Conservation (phyloP, 768 basidiomycete species). For the Gyrodon lividus region DNA sequence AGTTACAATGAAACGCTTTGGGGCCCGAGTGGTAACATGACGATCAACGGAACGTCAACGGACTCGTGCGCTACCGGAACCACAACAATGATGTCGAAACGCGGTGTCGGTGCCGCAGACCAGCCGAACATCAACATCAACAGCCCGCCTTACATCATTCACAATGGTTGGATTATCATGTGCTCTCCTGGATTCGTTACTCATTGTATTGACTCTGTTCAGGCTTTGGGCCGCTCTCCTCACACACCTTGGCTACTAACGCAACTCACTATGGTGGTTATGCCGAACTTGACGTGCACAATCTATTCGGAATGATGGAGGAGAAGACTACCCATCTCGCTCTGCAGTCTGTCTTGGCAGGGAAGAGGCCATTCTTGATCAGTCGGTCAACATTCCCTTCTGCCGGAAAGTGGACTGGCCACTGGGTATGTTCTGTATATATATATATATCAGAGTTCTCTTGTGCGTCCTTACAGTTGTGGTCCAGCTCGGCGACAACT, state of each 20-base stretch:
- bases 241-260: constrained; percentile 63
- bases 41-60: constrained; percentile 63
- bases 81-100: constrained; percentile 29
- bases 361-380: constrained; percentile 69
- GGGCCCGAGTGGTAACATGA: constrained; percentile 74
- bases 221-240: constrained; percentile 54
- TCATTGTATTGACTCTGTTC: background rate
- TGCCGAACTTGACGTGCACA: constrained; percentile 67
- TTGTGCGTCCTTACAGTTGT: too few relatives aligned
- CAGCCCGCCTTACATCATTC: constrained; percentile 64
- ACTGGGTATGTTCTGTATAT: constrained; percentile 48
- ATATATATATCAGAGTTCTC: background rate
- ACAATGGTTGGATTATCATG: constrained; percentile 51
- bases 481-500: constrained; percentile 70
- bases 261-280: constrained; percentile 65
- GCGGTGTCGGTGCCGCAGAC: constrained; percentile 51
- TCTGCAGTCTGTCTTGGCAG: constrained; percentile 49
- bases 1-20: constrained; percentile 63
- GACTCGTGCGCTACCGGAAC: constrained; percentile 34
- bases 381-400: constrained; percentile 69
- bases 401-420: constrained; percentile 68
- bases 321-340: constrained; percentile 64
- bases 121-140: constrained; percentile 51
- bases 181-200: background rate
- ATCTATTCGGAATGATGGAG: constrained; percentile 71